These are phyloP conservation scores for Cercospora zeina DNA, from an alignment of 2,329 filamentous ascomycete species.

Conservation along the genomic window DNA sequence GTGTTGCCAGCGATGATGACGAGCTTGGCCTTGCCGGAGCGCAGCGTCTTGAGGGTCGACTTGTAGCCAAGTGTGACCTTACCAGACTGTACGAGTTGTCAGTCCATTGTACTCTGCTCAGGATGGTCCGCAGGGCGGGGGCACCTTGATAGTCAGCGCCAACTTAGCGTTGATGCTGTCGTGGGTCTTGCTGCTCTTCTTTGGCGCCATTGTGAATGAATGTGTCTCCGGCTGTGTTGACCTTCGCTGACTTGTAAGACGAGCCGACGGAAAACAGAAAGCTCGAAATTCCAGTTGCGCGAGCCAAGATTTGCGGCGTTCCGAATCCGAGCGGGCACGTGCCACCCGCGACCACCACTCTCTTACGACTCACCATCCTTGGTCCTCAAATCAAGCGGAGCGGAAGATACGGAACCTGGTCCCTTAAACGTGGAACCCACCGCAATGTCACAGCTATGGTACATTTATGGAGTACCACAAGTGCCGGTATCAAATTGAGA, in stretches of 20 bases:
- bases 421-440: no score
- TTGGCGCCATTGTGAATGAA: constrained; percentile 63
- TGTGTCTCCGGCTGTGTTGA: constrained; percentile 27
- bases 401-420: no score
- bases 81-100: constrained; percentile 43
- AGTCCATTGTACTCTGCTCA: constrained; percentile 16
- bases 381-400: neutral
- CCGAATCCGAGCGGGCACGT: constrained; percentile 1
- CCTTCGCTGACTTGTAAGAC: constrained; percentile 26
- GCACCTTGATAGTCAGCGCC: constrained; percentile 49
- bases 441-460: no score
- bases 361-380: neutral
- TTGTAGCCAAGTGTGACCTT: constrained; percentile 87
- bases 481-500: no score
- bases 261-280: constrained; percentile 1
- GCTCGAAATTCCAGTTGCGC: constrained; percentile 11
- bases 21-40: constrained; percentile 96
- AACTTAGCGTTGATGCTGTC: constrained; percentile 74
- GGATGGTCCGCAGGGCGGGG: constrained; percentile 8
- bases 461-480: no score
- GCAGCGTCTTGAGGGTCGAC: constrained; percentile 84
- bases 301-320: constrained; percentile 10
- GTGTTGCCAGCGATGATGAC: constrained; percentile 96
- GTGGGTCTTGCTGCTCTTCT: constrained; percentile 84
- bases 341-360: neutral